Evolutionary conservation across 176 grass and related monocot species (phyloP), one percentile per base, ranked within the genome.

Genomic region (Urochloa ruziziensis): DNA sequence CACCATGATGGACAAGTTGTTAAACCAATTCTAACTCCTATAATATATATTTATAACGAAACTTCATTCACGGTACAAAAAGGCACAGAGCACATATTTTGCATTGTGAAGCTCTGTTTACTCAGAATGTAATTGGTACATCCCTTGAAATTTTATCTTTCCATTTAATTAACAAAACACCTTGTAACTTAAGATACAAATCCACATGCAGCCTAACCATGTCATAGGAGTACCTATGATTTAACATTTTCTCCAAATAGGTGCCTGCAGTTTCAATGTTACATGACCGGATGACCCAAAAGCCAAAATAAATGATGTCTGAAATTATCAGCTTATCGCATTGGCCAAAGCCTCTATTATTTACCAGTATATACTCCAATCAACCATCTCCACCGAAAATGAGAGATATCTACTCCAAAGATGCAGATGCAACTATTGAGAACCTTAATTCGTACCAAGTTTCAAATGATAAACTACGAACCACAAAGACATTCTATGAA

Each of bases 11-110:
- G n/a, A n/a, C n/a, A n/a, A n/a, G n/a, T 77, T 83, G 59, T 52
- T 27, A 88, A 67, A 66, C 15, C 56, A 70, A 42, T 5, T 39
- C n/a, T 48, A 73, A 53, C 18, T 62, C 75, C 78, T 61, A 63
- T 9, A 58, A 67, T 16, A 66, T n/a, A n/a, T n/a, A n/a, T n/a
- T n/a, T n/a, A n/a, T 23, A 19, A 35, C 59, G 70, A 48, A 75
- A 64, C 18, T 37, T 51, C 64, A 33, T 47, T 48, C 23, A 29
- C 5, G 2, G 52, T 51, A 68, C 10, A 79, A 79, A 49, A 73
- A 74, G 74, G 74, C 30, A 33, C 28, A 60, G 23, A 60, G 49
- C 16, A 13, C 16, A 29, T 51, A 13, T 24, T 83, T 62, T 36
- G 42, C 57, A 73, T 64, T 74, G 54, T 6, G 14, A 30, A 84